Evolutionary conservation across 108 stramenopile genomes (phyloP), one percentile per base, ranked within the genome.

Genomic region (Nannochloropsis salina): DNA sequence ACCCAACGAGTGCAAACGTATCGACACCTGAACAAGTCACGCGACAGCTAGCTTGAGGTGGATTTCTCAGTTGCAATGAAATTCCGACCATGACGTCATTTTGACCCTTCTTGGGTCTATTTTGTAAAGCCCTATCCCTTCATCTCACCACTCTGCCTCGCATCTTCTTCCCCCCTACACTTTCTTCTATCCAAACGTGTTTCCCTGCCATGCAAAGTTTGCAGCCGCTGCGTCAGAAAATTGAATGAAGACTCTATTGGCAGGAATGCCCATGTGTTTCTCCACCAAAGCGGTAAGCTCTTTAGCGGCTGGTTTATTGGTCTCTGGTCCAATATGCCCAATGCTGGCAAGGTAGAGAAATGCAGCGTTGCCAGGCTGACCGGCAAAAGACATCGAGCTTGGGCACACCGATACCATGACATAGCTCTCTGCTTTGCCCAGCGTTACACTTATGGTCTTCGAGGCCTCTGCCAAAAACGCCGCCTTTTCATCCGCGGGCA

Each of bases 271-370:
- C 61, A 74, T 15, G 61, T 74, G 61, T 2, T 74, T 74, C 61
- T 74, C 61, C 20, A 74, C 61, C 61, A 74, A 74, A 15, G 61
- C 61, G n/a, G 61, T 6, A 15, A 74, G 8, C n/a, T 74, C 61
- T n/a, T 74, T 74, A n/a, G 61, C 61, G n/a, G 61, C 61, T n/a
- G 61, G 61, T 74, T 74, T 74, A n/a, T 74, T 74, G 20, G 61
- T 74, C 61, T 74, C 61, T 74, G 61, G 61, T 74, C 61, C 61
- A 74, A 74, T 74, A n/a, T 74, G 61, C 15, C 61, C 61, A 74
- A 74, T 74, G 61, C 61, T 74, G n/a, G 61, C 61, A 74, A 74
- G 61, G 61, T 74, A 74, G n/a, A 74, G 61, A 74, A 74, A 74
- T 15, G 61, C 61, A 74, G 61, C 6, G 8, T 74, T 74, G 61